Percentiles rank a stretch among this genome's conserved stretches.
Evolutionary conservation across 257 asterid genomes (phyloP).

Genomic region (Rubia yunnanensis): DNA sequence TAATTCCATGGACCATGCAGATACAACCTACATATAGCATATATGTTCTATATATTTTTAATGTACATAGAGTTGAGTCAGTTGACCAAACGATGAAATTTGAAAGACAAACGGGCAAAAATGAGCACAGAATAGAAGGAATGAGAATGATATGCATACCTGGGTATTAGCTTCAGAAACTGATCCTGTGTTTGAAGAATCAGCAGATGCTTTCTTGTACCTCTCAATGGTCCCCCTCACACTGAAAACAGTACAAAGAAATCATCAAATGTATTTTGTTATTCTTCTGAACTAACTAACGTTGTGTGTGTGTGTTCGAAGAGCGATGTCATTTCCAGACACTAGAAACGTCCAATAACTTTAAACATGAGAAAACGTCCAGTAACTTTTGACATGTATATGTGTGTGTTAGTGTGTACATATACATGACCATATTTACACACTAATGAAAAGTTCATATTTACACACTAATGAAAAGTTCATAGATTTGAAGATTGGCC

Average conservation of each 20-base stretch:
- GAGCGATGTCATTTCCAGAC: neutral
- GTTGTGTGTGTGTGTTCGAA: too few relatives aligned
- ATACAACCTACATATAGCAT: too few relatives aligned
- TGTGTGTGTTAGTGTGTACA: too few relatives aligned
- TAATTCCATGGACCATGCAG: too few relatives aligned
- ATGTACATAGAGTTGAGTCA: neutral
- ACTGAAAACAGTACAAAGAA: constrained; percentile 29
- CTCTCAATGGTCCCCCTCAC: constrained; percentile 80
- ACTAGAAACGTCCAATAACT: neutral
- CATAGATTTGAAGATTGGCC: neutral
- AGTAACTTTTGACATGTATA: too few relatives aligned
- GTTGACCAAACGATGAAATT: neutral
- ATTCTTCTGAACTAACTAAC: too few relatives aligned
- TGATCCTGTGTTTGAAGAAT: constrained; percentile 54
- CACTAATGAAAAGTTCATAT: neutral
- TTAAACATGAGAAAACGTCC: neutral
- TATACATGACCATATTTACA: neutral
- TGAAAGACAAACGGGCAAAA: neutral
- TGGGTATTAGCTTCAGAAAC: constrained; percentile 81
- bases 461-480: neutral
- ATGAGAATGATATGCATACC: constrained; percentile 21
- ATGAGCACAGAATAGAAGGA: neutral
- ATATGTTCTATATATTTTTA: too few relatives aligned
- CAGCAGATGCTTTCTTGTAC: constrained; percentile 71
- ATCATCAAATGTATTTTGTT: neutral